Conservation (phyloP, 306 rosid species). For the Trifolium fragiferum region DNA sequence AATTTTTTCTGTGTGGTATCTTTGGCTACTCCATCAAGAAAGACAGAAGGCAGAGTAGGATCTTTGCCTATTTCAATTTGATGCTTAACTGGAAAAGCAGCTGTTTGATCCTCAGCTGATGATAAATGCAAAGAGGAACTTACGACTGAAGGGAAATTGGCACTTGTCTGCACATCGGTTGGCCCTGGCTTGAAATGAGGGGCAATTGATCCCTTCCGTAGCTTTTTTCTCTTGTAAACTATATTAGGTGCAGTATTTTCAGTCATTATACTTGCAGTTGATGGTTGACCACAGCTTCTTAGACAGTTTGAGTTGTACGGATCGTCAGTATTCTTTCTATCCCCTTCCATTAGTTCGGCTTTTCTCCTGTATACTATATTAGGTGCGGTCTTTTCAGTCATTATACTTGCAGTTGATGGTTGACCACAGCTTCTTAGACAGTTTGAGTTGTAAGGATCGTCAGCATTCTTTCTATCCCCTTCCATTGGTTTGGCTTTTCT, state of each 20-base stretch:
- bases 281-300: conserved; percentile 52
- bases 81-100: conserved; percentile 51
- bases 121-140: conserved; percentile 55
- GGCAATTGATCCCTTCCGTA: conserved; percentile 43
- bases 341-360: conserved; percentile 52
- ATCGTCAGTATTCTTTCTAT: conserved; percentile 48
- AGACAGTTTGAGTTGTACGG: conserved; percentile 50
- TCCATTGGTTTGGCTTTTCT: conserved; percentile 56
- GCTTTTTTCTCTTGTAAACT: conserved; percentile 79
- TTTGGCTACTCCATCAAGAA: conserved; percentile 49
- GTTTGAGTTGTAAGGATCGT: conserved; percentile 52
- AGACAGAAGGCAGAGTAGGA: conserved; percentile 37
- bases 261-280: conserved; percentile 62
- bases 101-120: conserved; percentile 54
- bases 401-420: too few relatives aligned
- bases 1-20: conserved; percentile 49
- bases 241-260: conserved; percentile 52
- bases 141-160: conserved; percentile 54
- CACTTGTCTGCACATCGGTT: conserved; percentile 47
- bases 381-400: too few relatives aligned
- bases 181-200: conserved; percentile 42
- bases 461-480: conserved; percentile 50
- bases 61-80: conserved; percentile 47
- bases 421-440: conserved; percentile 49
- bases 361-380: too few relatives aligned